Conservation (phyloP, 2,329 filamentous ascomycete species). For the Sporothrix phasma region DNA sequence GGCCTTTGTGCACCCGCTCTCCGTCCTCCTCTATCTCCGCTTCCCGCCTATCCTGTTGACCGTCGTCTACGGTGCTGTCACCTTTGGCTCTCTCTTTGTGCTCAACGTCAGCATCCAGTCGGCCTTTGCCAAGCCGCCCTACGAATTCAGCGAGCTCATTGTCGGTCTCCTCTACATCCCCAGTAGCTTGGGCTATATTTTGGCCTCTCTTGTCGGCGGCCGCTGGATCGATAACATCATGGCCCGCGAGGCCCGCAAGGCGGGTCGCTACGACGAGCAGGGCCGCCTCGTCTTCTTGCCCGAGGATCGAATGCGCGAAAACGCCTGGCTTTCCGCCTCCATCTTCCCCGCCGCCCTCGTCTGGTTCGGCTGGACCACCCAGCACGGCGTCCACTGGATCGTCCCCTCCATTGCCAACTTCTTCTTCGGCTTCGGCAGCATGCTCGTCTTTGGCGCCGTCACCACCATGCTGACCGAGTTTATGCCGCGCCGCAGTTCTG, state of each 20-base stretch:
- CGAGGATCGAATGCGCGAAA: conserved; percentile 75
- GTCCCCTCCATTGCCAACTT: conserved; percentile 56
- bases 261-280: conserved; percentile 55
- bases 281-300: conserved; percentile 60
- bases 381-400: conserved; percentile 55
- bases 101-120: conserved; percentile 69
- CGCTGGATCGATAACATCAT: conserved; percentile 75
- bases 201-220: conserved; percentile 59
- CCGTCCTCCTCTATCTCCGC: conserved; percentile 59
- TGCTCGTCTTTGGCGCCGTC: conserved; percentile 65
- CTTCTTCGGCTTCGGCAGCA: conserved; percentile 65
- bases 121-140: conserved; percentile 56
- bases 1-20: conserved; percentile 61
- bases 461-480: conserved; percentile 84
- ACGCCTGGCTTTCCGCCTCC: conserved; percentile 64
- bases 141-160: conserved; percentile 57
- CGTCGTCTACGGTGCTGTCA: conserved; percentile 63
- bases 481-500: conserved; percentile 59
- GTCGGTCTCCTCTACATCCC: conserved; percentile 72
- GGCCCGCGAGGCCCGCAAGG: conserved; percentile 62
- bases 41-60: conserved; percentile 65
- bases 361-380: conserved; percentile 66
- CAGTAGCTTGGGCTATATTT: conserved; percentile 60
- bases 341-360: conserved; percentile 62
- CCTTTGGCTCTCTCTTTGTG: conserved; percentile 66